Conservation (phyloP, 768 basidiomycete genomes). For the Coprinellus micaceus region DNA sequence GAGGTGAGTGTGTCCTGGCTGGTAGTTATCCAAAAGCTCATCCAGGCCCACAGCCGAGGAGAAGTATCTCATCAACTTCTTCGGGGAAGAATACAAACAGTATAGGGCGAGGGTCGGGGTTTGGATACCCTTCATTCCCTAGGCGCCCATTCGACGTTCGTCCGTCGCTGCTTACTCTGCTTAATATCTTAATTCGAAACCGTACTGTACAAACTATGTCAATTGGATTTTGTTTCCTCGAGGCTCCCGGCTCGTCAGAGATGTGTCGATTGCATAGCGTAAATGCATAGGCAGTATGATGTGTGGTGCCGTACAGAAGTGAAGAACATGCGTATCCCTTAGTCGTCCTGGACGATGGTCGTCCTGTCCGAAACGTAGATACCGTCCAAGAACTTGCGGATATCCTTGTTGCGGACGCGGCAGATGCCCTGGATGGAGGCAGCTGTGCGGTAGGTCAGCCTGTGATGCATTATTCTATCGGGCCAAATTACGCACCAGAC, state of each 20-base stretch:
- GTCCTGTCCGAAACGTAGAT: conserved; percentile 87
- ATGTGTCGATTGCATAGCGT: conserved; percentile 7
- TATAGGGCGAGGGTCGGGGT: conserved; percentile 82
- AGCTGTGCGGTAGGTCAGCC: conserved; percentile 41
- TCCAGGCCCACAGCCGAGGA: conserved; percentile 67
- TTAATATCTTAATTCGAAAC: not conserved
- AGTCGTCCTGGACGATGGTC: conserved; percentile 50
- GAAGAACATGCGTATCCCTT: not conserved
- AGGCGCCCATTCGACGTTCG: not conserved
- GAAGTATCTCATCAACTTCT: conserved; percentile 72
- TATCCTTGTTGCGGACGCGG: conserved; percentile 99
- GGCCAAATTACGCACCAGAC: conserved; percentile 78
- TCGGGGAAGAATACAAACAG: conserved; percentile 79
- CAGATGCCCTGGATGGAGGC: conserved; percentile 96
- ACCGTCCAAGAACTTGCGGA: conserved; percentile 97
- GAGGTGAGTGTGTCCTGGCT: conserved; percentile 47
- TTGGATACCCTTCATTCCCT: conserved; percentile 82
- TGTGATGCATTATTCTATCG: too few relatives aligned
- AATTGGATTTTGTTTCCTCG: not conserved
- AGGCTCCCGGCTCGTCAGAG: not conserved
- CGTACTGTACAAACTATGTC: too few relatives aligned
- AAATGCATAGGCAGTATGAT: conserved; percentile 4
- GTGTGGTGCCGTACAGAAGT: conserved; percentile 7
- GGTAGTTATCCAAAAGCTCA: not conserved
- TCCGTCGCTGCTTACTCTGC: too few relatives aligned